phyloP scores from a whole-genome alignment of 225 moss, liverwort and hornwort genomes.

The Polytrichum commune region DNA sequence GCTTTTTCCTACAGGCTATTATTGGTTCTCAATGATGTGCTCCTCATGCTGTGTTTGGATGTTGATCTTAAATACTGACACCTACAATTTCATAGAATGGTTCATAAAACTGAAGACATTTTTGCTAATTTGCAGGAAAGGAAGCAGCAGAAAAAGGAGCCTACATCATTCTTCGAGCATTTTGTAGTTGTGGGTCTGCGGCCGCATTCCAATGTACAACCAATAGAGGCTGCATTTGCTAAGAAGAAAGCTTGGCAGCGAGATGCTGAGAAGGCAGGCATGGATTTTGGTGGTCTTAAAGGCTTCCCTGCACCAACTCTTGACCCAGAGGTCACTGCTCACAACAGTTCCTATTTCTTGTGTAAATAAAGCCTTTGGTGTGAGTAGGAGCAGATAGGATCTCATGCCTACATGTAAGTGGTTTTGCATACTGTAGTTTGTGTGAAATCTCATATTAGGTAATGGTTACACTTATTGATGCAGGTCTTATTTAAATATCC shows the following conservation, averaged over 20 bases:
- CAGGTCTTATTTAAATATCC: slow-evolving; percentile 97
- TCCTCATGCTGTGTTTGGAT: background rate
- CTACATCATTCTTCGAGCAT: slow-evolving; percentile 84
- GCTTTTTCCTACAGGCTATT: too few species aligned
- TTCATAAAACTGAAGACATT: background rate
- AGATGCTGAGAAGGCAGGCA: slow-evolving; percentile 68
- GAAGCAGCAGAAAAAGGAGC: slow-evolving; percentile 78
- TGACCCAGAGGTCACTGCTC: slow-evolving; percentile 70
- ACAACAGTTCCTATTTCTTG: too few species aligned
- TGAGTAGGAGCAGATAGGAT: too few species aligned
- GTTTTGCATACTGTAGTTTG: too few species aligned
- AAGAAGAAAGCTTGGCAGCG: slow-evolving; percentile 90
- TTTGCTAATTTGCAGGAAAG: slow-evolving; percentile 60
- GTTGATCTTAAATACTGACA: too few species aligned
- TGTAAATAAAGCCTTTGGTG: too few species aligned
- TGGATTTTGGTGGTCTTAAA: slow-evolving; percentile 52
- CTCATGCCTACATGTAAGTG: too few species aligned
- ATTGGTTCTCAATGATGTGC: background rate
- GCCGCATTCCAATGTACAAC: slow-evolving; percentile 79
- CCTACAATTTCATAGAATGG: too few species aligned
- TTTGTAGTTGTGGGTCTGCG: slow-evolving; percentile 92
- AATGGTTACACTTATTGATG: background rate
- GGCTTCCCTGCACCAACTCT: slow-evolving; percentile 58
- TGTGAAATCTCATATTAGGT: too few species aligned
- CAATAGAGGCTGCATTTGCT: slow-evolving; percentile 86